A percentile compares a stretch with the other conserved stretches of the same genome.
Conservation (phyloP, 2,329 filamentous ascomycete species). For the Alternaria angustiovoidea region DNA sequence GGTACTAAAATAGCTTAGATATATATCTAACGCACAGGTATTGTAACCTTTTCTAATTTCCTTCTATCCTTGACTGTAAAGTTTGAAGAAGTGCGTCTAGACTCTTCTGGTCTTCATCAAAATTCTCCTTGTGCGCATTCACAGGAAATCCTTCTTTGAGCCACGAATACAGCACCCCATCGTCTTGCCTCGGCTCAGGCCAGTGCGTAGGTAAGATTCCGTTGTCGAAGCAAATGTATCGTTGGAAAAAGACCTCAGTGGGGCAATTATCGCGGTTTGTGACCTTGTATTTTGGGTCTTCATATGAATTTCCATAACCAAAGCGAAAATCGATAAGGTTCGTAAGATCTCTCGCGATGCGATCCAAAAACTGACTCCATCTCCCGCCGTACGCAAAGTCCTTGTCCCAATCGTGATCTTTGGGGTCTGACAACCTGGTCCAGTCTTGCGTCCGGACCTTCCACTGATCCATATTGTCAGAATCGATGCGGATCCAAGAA, state of each 20-base stretch:
- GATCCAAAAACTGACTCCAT: not conserved
- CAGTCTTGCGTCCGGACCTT: not conserved
- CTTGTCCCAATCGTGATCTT: not conserved
- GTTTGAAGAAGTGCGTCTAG: not conserved
- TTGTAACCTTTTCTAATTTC: not conserved
- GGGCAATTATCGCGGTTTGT: not conserved
- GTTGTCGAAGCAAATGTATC: not conserved
- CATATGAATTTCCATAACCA: not conserved
- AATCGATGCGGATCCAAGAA: not conserved
- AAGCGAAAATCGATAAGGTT: not conserved
- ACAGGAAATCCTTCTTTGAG: not conserved
- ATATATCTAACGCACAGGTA: too few relatives aligned
- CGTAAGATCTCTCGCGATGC: not conserved
- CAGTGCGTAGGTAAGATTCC: not conserved
- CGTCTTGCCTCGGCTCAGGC: not conserved
- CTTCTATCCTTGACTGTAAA: not conserved
- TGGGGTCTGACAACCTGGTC: not conserved
- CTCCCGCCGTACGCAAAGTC: not conserved
- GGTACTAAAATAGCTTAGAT: too few relatives aligned
- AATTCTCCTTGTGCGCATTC: not conserved
- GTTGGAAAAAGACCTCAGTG: not conserved
- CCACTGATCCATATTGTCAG: not conserved
- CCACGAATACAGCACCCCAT: not conserved
- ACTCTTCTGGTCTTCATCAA: not conserved
- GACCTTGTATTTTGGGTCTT: not conserved